Evolutionary conservation across 441 rosid species (phyloP).

Genomic region (Macaranga tanarius): DNA sequence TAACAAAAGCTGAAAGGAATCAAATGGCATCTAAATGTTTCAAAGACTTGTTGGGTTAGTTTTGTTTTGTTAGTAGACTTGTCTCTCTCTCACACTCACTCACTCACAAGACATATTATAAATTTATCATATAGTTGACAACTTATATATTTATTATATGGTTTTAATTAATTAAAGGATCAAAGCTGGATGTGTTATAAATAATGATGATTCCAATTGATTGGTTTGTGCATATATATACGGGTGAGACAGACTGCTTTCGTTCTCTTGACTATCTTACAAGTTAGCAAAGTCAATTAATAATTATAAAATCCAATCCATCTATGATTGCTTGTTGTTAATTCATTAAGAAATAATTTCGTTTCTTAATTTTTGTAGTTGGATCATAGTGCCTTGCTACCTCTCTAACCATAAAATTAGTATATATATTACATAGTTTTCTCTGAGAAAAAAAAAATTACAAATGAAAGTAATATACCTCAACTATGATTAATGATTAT

Average conservation of each 20-base stretch:
- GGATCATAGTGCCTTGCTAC: too few species aligned
- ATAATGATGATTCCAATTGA: background rate
- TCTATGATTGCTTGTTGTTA: too few species aligned
- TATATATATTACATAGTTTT: too few species aligned
- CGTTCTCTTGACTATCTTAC: background rate
- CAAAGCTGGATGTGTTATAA: background rate
- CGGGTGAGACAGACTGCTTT: background rate
- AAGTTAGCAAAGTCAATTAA: background rate
- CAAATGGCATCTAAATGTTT: slow-evolving; percentile 23
- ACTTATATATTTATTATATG: background rate
- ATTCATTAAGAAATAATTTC: too few species aligned
- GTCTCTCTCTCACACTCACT: background rate
- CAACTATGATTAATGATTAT: too few species aligned
- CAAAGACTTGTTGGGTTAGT: background rate
- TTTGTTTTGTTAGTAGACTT: slow-evolving; percentile 21
- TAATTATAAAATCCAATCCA: too few species aligned
- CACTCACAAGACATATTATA: background rate
- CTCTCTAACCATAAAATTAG: too few species aligned
- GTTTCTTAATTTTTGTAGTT: too few species aligned
- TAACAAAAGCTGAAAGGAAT: slow-evolving; percentile 22
- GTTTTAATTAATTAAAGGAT: background rate
- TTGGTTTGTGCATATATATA: background rate
- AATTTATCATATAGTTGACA: background rate
- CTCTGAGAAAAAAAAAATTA: too few species aligned
- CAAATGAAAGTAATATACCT: too few species aligned